Percentiles rank a stretch among this genome's conserved stretches.
Evolutionary conservation across 2,329 filamentous ascomycete species (phyloP).

Genomic region (Phialocephala subalpina): DNA sequence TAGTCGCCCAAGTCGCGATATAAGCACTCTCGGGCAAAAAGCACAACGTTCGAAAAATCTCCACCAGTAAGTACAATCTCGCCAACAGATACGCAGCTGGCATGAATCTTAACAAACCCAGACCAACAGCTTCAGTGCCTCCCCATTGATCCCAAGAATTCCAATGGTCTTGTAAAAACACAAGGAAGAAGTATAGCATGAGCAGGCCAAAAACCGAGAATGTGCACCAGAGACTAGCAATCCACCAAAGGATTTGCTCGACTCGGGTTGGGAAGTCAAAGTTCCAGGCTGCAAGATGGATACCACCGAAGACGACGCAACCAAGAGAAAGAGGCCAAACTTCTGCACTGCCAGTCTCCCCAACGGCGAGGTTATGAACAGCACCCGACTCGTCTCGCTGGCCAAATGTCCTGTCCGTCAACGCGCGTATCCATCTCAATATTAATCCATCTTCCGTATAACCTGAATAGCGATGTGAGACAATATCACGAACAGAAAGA

Average conservation of each 20-base stretch:
- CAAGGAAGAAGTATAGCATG: neutral
- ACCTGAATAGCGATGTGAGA: no score
- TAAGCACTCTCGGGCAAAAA: constrained; percentile 20
- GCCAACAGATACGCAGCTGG: constrained; percentile 8
- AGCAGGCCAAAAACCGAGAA: neutral
- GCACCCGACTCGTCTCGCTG: neutral
- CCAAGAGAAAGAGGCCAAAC: neutral
- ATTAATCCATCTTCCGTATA: neutral
- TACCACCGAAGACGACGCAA: constrained; percentile 10
- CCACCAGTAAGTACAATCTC: constrained; percentile 21
- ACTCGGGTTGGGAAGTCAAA: constrained; percentile 14
- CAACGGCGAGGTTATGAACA: neutral
- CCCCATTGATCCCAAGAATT: no score
- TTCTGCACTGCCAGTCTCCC: neutral
- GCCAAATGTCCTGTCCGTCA: neutral
- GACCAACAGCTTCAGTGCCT: neutral
- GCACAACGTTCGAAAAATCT: constrained; percentile 21
- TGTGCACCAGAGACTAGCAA: neutral
- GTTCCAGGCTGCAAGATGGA: constrained; percentile 19
- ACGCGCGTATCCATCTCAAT: neutral
- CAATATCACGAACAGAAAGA: no score
- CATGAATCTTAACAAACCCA: neutral
- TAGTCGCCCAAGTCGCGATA: constrained; percentile 21
- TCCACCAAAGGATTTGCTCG: constrained; percentile 16
- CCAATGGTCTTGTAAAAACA: no score